phyloP scores from a whole-genome alignment of 768 basidiomycete species.

The Phaffia tasmanica region DNA sequence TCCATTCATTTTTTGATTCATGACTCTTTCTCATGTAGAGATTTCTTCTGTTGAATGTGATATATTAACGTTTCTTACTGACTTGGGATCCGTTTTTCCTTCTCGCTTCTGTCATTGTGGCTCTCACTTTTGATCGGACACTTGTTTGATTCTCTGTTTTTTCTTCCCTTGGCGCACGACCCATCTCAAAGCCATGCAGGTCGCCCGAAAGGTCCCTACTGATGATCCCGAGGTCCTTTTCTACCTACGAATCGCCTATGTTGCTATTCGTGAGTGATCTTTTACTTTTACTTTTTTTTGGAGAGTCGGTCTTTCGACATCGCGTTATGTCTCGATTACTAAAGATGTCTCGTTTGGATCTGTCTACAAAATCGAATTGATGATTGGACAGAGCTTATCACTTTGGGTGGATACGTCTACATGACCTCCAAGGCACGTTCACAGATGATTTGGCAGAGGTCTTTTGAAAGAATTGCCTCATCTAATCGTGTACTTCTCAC shows the following conservation, averaged over 20 bases:
- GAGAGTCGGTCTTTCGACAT: neutral
- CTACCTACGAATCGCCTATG: conserved; percentile 76
- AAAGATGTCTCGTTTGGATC: neutral
- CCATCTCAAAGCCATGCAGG: conserved; percentile 21
- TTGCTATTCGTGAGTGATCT: conserved; percentile 52
- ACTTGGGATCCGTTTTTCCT: no score
- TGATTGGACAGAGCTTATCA: conserved; percentile 11
- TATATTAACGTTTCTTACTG: no score
- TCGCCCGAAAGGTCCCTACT: conserved; percentile 82
- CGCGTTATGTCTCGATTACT: neutral
- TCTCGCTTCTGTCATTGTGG: no score
- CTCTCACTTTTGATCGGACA: no score
- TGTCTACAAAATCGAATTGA: neutral
- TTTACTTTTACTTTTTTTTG: neutral
- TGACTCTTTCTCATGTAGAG: neutral
- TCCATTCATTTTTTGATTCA: conserved; percentile 35
- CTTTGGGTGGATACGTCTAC: conserved; percentile 24
- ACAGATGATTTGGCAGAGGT: neutral
- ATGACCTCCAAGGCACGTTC: conserved; percentile 22
- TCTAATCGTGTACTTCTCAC: neutral
- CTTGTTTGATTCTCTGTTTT: conserved; percentile 1
- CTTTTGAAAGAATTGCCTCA: neutral
- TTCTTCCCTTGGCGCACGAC: neutral
- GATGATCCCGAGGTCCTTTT: conserved; percentile 71
- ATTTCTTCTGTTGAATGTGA: neutral